These are phyloP conservation scores for Fusarium poae DNA, from an alignment of 2,329 filamentous ascomycete species.

Conservation along the genomic window DNA sequence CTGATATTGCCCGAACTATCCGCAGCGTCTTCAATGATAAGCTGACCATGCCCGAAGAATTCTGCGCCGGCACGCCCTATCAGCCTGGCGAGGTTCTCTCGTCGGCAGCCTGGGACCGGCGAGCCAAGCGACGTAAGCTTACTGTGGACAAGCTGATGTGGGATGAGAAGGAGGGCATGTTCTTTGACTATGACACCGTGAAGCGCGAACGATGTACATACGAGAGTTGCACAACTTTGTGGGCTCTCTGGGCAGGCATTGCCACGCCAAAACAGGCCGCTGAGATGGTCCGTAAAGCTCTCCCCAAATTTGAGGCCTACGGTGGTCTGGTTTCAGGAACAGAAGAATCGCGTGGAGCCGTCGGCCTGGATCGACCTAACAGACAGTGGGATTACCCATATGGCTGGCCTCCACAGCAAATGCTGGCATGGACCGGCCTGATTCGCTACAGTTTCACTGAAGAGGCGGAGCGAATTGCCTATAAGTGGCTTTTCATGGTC, in stretches of 20 bases:
- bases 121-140: constrained; percentile 84
- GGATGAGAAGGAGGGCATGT: constrained; percentile 94
- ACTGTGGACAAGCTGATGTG: constrained; percentile 94
- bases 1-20: constrained; percentile 89
- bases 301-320: constrained; percentile 88
- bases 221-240: constrained; percentile 94
- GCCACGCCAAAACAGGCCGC: constrained; percentile 89
- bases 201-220: constrained; percentile 85
- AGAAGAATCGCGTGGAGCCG: constrained; percentile 83
- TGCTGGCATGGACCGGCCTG: constrained; percentile 95
- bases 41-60: constrained; percentile 85
- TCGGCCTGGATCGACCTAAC: constrained; percentile 87
- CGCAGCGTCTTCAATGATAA: constrained; percentile 86
- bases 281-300: constrained; percentile 80
- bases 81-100: constrained; percentile 79
- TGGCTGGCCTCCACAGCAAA: constrained; percentile 98
- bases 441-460: constrained; percentile 92
- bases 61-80: constrained; percentile 75
- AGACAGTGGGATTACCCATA: constrained; percentile 99
- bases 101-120: constrained; percentile 90
- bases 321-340: constrained; percentile 92
- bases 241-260: constrained; percentile 96
- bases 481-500: constrained; percentile 98
- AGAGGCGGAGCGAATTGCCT: constrained; percentile 88
- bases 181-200: constrained; percentile 94